A percentile compares a stretch with the other conserved stretches of the same genome.
Evolutionary conservation across 352 stramenopile species (phyloP).

Genomic region (Thalassiosira mediterranea): DNA sequence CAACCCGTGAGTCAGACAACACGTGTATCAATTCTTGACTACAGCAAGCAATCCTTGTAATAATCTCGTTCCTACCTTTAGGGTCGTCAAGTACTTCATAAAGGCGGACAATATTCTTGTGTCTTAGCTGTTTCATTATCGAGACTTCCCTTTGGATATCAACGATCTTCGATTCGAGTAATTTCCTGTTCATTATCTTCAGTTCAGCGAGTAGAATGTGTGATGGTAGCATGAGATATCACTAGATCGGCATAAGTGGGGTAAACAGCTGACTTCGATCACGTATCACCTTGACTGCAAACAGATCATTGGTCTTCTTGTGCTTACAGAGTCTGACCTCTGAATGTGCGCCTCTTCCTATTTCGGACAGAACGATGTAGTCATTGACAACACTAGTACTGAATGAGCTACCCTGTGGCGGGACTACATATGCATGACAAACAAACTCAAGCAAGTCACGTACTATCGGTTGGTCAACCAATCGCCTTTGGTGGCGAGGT

Average conservation of each 20-base stretch:
- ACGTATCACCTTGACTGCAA: constrained; percentile 34
- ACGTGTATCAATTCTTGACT: no score
- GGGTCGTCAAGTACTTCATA: constrained; percentile 32
- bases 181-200: constrained; percentile 51
- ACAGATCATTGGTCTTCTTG: constrained; percentile 36
- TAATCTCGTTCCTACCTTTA: no score
- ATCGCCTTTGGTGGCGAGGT: neutral
- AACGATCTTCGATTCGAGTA: constrained; percentile 6
- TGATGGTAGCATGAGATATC: no score
- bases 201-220: no score
- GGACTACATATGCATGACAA: neutral
- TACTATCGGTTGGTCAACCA: neutral
- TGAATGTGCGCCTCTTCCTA: constrained; percentile 32
- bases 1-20: no score
- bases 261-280: no score
- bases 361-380: constrained; percentile 38
- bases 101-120: constrained; percentile 27
- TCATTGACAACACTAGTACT: constrained; percentile 38
- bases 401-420: neutral
- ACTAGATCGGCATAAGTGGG: no score
- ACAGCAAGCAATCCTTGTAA: no score
- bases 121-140: constrained; percentile 34
- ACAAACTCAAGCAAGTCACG: neutral
- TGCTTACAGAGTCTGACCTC: constrained; percentile 41
- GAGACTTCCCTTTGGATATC: constrained; percentile 27